Evolutionary conservation across 768 basidiomycete genomes (phyloP), one percentile per base, ranked within the genome.

Genomic region (Tulasnella sp.): DNA sequence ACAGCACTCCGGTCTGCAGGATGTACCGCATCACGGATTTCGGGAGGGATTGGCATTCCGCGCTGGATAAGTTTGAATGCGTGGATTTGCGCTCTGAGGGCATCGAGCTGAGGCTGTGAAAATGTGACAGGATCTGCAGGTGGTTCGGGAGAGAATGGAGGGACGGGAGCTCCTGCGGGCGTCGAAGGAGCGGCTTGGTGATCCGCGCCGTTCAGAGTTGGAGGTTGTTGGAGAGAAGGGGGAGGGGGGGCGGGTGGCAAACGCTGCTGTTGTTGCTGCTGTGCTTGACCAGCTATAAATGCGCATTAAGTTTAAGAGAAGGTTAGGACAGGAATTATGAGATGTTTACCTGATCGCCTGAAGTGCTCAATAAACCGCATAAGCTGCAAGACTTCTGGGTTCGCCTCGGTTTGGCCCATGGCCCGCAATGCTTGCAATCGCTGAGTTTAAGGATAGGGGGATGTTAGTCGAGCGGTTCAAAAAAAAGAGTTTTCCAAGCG

Each of bases 81-180:
- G 75, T 92, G 90, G 22, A 96, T 95, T 83, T 96, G 95, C 0
- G 93, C 91, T 20, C 93, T 90, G n/a, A 96, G 89, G 14, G 92
- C 90, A 80, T 87, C 88, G 73, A 95, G 91, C 83, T 95, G 95
- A 81, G 93, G 92, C 0, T 85, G 87, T 5, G 93, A 92, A 84
- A 97, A 96, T 6, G 93, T 93, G 42, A 95, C 91, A 41, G 83
- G 82, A 54, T 94, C 93, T 0, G 93, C 92, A 41, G 90, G 88
- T 3, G 93, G 90, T n/a, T 89, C 87, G 28, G 88, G 81, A 48
- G 82, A 77, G 72, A 80, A 72, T 37, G 81, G 82, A 46, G 79
- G 79, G 41, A 80, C 24, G 34, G 79, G 79, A 22, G 79, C 74
- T 31, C 58, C 54, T 28, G 79, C 48, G 31, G 76, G 40, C 41